Percentiles rank a stretch among this genome's conserved stretches.
Evolutionary conservation across 768 basidiomycete species (phyloP).

Genomic region (Sarcodon aspratus): DNA sequence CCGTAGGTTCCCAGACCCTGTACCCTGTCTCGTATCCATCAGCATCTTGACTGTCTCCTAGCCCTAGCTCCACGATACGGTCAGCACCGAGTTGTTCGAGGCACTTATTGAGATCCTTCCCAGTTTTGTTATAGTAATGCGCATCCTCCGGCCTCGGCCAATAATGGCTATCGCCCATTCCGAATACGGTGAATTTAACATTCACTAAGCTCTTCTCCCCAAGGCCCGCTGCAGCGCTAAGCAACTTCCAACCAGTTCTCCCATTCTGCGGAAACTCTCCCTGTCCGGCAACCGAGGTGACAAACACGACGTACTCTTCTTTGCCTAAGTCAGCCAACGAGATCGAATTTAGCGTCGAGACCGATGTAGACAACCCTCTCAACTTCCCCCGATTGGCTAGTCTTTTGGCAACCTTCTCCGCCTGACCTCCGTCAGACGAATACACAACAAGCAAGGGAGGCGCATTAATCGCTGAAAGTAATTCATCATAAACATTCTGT

Average conservation of each 20-base stretch:
- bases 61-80: slow-evolving; percentile 62
- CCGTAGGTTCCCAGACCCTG: slow-evolving; percentile 84
- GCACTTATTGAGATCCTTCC: slow-evolving; percentile 78
- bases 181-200: slow-evolving; percentile 78
- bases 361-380: slow-evolving; percentile 67
- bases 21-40: slow-evolving; percentile 96
- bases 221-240: slow-evolving; percentile 53
- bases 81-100: slow-evolving; percentile 73
- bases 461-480: slow-evolving; percentile 77
- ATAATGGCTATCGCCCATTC: slow-evolving; percentile 96
- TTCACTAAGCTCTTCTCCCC: slow-evolving; percentile 52
- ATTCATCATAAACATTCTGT: slow-evolving; percentile 71
- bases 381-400: slow-evolving; percentile 74
- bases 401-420: slow-evolving; percentile 94
- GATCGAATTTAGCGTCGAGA: slow-evolving; percentile 74
- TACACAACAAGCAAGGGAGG: slow-evolving; percentile 86
- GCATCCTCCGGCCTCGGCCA: slow-evolving; percentile 96
- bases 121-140: slow-evolving; percentile 95
- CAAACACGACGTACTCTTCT: slow-evolving; percentile 58
- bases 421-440: slow-evolving; percentile 88
- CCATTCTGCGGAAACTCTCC: slow-evolving; percentile 98
- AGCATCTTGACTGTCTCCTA: slow-evolving; percentile 96
- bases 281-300: slow-evolving; percentile 93
- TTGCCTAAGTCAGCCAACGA: slow-evolving; percentile 62
- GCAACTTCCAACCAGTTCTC: slow-evolving; percentile 75